Evolutionary conservation across 106 monocot species (phyloP).

Genomic region (Dendrobium catenatum): DNA sequence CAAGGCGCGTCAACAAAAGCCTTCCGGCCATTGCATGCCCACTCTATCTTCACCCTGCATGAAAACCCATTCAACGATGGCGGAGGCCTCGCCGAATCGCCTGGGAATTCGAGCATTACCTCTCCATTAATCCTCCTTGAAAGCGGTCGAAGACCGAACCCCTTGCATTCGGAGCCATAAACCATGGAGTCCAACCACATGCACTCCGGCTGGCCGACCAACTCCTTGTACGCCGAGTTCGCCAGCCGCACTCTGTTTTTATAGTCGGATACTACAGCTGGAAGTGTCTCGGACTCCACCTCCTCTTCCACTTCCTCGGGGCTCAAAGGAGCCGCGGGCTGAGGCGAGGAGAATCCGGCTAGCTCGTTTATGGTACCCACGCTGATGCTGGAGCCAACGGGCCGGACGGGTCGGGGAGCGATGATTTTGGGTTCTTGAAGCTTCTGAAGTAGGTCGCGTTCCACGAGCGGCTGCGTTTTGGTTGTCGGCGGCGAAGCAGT

Average conservation of each 20-base stretch:
- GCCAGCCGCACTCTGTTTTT: slow-evolving; percentile 67
- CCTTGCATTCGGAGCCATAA: background rate
- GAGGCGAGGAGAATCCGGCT: background rate
- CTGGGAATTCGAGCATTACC: slow-evolving; percentile 49
- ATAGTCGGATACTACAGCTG: slow-evolving; percentile 73
- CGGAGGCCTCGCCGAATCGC: slow-evolving; percentile 19
- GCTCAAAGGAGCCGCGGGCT: slow-evolving; percentile 8
- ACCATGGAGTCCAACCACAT: slow-evolving; percentile 49
- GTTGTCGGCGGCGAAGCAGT: background rate
- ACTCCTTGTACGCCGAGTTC: slow-evolving; percentile 62
- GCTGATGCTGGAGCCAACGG: slow-evolving; percentile 70
- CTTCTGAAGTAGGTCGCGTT: slow-evolving; percentile 54
- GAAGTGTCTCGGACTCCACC: slow-evolving; percentile 59
- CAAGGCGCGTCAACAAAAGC: slow-evolving; percentile 47
- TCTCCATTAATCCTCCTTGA: slow-evolving; percentile 50
- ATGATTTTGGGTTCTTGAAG: slow-evolving; percentile 48
- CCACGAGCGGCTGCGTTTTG: too few species aligned
- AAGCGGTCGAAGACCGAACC: background rate
- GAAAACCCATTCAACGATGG: slow-evolving; percentile 37
- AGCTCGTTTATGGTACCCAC: slow-evolving; percentile 35
- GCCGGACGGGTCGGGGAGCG: slow-evolving; percentile 60
- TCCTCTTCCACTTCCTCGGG: slow-evolving; percentile 70
- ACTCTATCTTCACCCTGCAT: slow-evolving; percentile 68
- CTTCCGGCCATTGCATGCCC: slow-evolving; percentile 56
- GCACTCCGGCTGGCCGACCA: slow-evolving; percentile 70